phyloP scores from a whole-genome alignment of 177 flowering plant species.

The Vitis hybrid region DNA sequence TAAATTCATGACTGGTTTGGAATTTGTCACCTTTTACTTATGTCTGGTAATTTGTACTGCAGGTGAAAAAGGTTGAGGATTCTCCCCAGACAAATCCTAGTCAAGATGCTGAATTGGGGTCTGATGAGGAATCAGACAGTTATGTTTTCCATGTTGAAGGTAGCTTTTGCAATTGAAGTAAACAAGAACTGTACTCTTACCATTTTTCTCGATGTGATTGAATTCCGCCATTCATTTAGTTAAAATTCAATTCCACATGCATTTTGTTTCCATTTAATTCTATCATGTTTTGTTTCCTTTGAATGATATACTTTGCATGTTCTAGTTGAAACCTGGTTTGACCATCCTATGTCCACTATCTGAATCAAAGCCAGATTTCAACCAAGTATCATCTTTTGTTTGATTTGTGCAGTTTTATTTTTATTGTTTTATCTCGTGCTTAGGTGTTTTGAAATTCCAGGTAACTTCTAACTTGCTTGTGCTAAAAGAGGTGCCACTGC shows the following conservation, averaged over 20 bases:
- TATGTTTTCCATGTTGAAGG: slow-evolving; percentile 33
- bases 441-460: not conserved
- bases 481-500: not conserved
- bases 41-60: not conserved
- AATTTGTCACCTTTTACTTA: too few relatives aligned
- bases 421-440: not conserved
- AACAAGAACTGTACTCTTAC: not conserved
- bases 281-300: not conserved
- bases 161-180: slow-evolving; percentile 13
- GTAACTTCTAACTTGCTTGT: not conserved
- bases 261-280: not conserved
- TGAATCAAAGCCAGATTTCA: not conserved
- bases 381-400: not conserved
- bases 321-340: not conserved
- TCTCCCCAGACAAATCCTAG: slow-evolving; percentile 18
- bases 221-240: not conserved
- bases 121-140: slow-evolving; percentile 28
- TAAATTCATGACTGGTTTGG: too few relatives aligned
- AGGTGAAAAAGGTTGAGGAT: slow-evolving; percentile 66
- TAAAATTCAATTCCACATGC: not conserved
- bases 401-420: not conserved
- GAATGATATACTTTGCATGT: not conserved
- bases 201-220: not conserved
- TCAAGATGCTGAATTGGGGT: slow-evolving; percentile 27
- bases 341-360: not conserved